Conservation (phyloP, 192 early-diverging fungal genomes). For the Chytriomyces sp. region DNA sequence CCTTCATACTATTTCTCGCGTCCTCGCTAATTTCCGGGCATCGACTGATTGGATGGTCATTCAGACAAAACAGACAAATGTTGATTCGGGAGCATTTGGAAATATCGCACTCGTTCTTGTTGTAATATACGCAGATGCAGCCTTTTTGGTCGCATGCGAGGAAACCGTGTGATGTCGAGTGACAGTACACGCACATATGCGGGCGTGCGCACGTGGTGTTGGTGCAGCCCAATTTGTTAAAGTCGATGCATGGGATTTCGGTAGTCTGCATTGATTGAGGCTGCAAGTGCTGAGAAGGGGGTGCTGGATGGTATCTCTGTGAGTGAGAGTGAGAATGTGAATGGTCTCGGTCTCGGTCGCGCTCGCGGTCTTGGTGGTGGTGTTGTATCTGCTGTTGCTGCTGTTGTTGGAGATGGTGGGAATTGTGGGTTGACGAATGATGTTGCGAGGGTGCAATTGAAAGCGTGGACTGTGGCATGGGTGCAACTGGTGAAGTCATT, state of each 20-base stretch:
- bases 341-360: too few species aligned
- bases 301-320: background rate
- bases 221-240: conserved; percentile 15
- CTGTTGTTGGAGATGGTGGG: background rate
- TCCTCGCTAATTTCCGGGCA: conserved; percentile 34
- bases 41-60: conserved; percentile 23
- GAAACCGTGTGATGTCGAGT: conserved; percentile 4
- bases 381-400: background rate
- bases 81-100: conserved; percentile 28
- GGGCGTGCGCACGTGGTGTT: background rate
- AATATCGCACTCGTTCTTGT: conserved; percentile 36
- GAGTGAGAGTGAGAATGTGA: background rate
- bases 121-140: conserved; percentile 35
- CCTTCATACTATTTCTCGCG: conserved; percentile 26
- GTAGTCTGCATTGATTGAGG: background rate
- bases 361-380: background rate
- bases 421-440: too few species aligned
- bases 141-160: conserved; percentile 33
- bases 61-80: conserved; percentile 33
- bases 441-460: background rate
- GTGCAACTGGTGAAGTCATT: background rate
- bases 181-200: conserved; percentile 26
- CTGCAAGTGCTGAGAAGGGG: background rate
- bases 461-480: background rate
- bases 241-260: conserved; percentile 10